phyloP scores from a whole-genome alignment of 305 asterid species.

The Ajuga reptans region DNA sequence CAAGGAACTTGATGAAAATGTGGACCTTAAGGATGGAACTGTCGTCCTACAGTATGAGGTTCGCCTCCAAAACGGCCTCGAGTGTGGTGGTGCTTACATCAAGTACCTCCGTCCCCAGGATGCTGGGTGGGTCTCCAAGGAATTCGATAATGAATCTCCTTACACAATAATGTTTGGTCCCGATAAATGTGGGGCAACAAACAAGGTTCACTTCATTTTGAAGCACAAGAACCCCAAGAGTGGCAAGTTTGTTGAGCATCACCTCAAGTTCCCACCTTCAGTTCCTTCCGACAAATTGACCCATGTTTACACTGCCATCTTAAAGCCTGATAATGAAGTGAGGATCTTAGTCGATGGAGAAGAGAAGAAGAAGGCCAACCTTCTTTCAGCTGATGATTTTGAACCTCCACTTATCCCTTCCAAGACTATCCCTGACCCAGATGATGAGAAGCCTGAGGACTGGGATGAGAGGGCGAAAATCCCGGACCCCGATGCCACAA shows the following conservation, averaged over 20 bases:
- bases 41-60: constrained; percentile 80
- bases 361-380: constrained; percentile 82
- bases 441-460: constrained; percentile 88
- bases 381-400: constrained; percentile 71
- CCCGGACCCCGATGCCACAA: constrained; percentile 84
- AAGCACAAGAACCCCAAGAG: constrained; percentile 89
- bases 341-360: constrained; percentile 83
- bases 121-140: constrained; percentile 79
- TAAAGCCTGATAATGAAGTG: constrained; percentile 70
- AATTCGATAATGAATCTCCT: constrained; percentile 85
- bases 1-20: constrained; percentile 62
- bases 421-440: constrained; percentile 90
- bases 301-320: constrained; percentile 87
- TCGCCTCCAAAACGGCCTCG: constrained; percentile 90
- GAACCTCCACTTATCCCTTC: constrained; percentile 86
- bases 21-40: constrained; percentile 62
- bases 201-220: constrained; percentile 92
- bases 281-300: constrained; percentile 85
- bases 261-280: constrained; percentile 85
- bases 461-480: constrained; percentile 95
- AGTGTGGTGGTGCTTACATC: constrained; percentile 94
- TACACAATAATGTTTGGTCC: constrained; percentile 97
- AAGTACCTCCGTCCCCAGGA: constrained; percentile 93
- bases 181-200: constrained; percentile 88
- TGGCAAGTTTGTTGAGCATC: constrained; percentile 77